Conservation (phyloP, 768 basidiomycete species). For the Xerocomellus amylosporus region DNA sequence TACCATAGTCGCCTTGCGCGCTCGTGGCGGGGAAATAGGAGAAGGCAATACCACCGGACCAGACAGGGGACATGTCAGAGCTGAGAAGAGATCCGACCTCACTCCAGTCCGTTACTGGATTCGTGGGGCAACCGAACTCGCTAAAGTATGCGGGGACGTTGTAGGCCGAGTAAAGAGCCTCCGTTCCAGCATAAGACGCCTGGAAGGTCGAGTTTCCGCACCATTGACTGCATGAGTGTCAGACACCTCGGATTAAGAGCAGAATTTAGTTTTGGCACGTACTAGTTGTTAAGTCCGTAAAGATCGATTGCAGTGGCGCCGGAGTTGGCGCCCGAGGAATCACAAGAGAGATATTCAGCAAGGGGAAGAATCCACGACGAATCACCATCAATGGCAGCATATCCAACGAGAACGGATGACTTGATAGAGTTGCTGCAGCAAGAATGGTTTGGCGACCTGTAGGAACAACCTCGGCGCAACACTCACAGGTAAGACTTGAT, state of each 20-base stretch:
- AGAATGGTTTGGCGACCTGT: not conserved
- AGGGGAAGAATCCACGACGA: constrained; percentile 59
- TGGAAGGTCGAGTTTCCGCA: constrained; percentile 67
- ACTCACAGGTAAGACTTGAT: constrained; percentile 78
- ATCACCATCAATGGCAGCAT: constrained; percentile 79
- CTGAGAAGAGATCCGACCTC: constrained; percentile 75
- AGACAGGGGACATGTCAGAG: constrained; percentile 68
- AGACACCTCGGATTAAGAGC: not conserved
- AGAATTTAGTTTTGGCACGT: constrained; percentile 27
- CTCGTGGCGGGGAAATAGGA: constrained; percentile 85
- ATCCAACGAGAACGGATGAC: constrained; percentile 71
- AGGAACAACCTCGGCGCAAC: not conserved
- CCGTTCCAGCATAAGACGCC: constrained; percentile 53
- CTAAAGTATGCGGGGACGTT: constrained; percentile 88
- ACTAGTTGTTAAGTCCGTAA: constrained; percentile 88
- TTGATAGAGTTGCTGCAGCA: constrained; percentile 54
- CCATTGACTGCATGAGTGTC: constrained; percentile 58
- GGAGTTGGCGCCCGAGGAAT: constrained; percentile 49
- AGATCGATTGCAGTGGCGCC: constrained; percentile 72
- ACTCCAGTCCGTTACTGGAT: constrained; percentile 68
- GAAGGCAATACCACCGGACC: constrained; percentile 89
- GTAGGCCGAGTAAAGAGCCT: constrained; percentile 55
- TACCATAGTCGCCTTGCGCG: constrained; percentile 74
- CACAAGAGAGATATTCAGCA: constrained; percentile 81
- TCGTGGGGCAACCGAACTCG: constrained; percentile 76